These are phyloP conservation scores for Aspergillus tanneri DNA, from an alignment of 2,329 filamentous ascomycete species.

Conservation along the genomic window DNA sequence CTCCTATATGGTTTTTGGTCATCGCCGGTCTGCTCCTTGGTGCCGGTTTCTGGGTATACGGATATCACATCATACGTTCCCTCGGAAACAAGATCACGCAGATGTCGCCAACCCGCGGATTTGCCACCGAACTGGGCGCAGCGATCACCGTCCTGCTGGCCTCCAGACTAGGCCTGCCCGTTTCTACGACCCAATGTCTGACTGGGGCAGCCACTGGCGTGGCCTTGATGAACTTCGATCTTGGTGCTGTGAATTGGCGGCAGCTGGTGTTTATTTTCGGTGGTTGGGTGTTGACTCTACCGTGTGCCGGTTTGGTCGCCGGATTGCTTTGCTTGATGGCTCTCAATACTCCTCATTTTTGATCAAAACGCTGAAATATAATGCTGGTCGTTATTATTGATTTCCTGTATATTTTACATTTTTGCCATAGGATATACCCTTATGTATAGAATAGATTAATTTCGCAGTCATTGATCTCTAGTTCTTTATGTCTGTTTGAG, in stretches of 20 bases:
- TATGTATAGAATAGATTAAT: no score
- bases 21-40: slow-evolving; percentile 42
- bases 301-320: slow-evolving; percentile 42
- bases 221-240: slow-evolving; percentile 39
- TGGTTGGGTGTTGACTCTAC: slow-evolving; percentile 49
- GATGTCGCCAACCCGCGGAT: slow-evolving; percentile 34
- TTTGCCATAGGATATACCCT: neutral
- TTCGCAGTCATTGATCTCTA: no score
- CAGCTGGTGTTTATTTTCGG: slow-evolving; percentile 46
- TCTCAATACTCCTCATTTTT: slow-evolving; percentile 42
- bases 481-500: no score
- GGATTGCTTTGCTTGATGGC: slow-evolving; percentile 45
- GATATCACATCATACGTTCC: slow-evolving; percentile 42
- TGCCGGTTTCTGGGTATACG: slow-evolving; percentile 45
- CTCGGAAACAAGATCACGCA: slow-evolving; percentile 47
- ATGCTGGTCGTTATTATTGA: neutral
- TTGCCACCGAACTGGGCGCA: slow-evolving; percentile 43
- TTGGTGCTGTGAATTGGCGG: slow-evolving; percentile 47
- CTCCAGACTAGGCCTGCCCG: slow-evolving; percentile 35
- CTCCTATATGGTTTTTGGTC: slow-evolving; percentile 44
- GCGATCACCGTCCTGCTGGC: slow-evolving; percentile 42
- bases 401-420: neutral
- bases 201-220: slow-evolving; percentile 39
- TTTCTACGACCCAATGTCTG: slow-evolving; percentile 42
- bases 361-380: no score